These are phyloP conservation scores for Phoenix roebelenii DNA, from an alignment of 176 grass and related monocot species.

Conservation along the genomic window DNA sequence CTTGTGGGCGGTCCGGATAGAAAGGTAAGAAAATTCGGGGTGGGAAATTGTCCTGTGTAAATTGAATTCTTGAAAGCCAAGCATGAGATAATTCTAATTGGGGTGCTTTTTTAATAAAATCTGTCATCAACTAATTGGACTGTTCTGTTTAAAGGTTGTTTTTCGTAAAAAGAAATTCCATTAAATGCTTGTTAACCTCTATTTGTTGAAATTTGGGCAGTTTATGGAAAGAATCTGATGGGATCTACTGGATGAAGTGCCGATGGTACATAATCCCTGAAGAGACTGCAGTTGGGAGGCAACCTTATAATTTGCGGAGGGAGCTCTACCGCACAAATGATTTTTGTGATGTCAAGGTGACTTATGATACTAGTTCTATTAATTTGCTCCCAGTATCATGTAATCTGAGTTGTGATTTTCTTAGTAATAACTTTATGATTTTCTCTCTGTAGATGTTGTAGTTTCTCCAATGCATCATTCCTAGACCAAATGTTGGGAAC, in stretches of 20 bases:
- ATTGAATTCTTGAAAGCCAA: too few relatives aligned
- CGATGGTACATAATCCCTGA: conserved; percentile 87
- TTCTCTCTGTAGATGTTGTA: too few relatives aligned
- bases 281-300: conserved; percentile 89
- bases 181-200: too few relatives aligned
- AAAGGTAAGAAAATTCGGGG: conserved; percentile 33
- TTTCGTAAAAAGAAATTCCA: too few relatives aligned
- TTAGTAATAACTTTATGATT: not conserved
- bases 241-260: conserved; percentile 58
- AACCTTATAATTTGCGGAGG: conserved; percentile 82
- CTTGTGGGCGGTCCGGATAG: conserved; percentile 66
- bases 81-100: too few relatives aligned
- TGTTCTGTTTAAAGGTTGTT: too few relatives aligned
- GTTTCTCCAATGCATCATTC: too few relatives aligned
- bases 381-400: not conserved
- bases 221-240: conserved; percentile 70
- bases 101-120: too few relatives aligned
- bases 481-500: too few relatives aligned
- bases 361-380: not conserved
- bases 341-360: conserved; percentile 60
- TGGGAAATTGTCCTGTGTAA: not conserved
- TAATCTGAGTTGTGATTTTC: not conserved
- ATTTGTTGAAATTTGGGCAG: conserved; percentile 25
- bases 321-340: conserved; percentile 79
- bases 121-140: too few relatives aligned